Conservation (phyloP, 108 stramenopile species). For the Bacterosira constricta region DNA sequence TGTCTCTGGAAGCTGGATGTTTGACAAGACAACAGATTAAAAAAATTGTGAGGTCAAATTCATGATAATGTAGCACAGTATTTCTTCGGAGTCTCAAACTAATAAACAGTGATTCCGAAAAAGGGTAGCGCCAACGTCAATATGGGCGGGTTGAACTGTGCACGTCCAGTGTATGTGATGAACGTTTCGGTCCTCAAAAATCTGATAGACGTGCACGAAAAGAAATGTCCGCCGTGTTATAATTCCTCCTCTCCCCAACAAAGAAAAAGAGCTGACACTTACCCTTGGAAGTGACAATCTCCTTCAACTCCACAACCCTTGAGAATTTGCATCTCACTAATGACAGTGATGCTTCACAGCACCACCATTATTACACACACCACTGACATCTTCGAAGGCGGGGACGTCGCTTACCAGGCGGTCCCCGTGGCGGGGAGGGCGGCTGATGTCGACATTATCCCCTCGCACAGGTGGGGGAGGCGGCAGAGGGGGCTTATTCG, state of each 20-base stretch:
- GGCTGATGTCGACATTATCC: constrained; percentile 10
- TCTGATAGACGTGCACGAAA: constrained; percentile 71
- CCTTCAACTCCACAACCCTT: constrained; percentile 90
- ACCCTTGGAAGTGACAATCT: constrained; percentile 94
- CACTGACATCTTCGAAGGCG: no score
- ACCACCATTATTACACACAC: neutral
- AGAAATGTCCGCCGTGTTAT: constrained; percentile 57
- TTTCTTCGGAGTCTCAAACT: constrained; percentile 22
- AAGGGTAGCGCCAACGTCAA: constrained; percentile 58
- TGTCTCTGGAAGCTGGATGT: constrained; percentile 62
- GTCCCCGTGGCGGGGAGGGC: constrained; percentile 30
- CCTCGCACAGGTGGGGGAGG: neutral
- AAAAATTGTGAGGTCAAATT: neutral
- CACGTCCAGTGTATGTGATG: constrained; percentile 63
- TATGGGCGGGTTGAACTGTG: constrained; percentile 88
- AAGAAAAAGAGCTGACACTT: constrained; percentile 16
- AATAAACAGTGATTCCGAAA: constrained; percentile 53
- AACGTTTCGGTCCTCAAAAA: no score
- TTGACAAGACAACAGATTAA: neutral
- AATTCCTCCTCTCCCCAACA: neutral
- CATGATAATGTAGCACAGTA: constrained; percentile 37
- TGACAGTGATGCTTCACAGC: constrained; percentile 64
- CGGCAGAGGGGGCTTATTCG: constrained; percentile 14
- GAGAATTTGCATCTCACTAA: constrained; percentile 94
- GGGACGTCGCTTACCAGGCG: constrained; percentile 2